phyloP scores from a whole-genome alignment of 192 early-diverging fungal genomes.

The Coemansia umbellata region DNA sequence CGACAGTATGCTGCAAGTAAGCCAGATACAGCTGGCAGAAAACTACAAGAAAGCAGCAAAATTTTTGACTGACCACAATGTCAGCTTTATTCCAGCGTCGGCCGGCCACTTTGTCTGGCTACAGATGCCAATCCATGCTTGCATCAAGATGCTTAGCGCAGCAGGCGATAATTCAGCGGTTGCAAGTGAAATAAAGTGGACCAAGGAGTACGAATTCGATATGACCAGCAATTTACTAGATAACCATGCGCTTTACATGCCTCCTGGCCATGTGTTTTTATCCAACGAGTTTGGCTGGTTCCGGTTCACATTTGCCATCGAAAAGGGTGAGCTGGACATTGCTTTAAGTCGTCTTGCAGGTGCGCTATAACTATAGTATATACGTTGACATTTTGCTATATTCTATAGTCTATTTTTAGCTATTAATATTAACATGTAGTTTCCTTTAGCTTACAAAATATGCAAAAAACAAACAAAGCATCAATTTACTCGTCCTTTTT shows the following conservation, averaged over 20 bases:
- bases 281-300: constrained; percentile 59
- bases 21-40: constrained; percentile 55
- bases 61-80: constrained; percentile 43
- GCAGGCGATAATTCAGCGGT: constrained; percentile 4
- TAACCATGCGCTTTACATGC: constrained; percentile 62
- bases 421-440: background rate
- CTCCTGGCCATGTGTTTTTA: constrained; percentile 64
- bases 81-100: constrained; percentile 59
- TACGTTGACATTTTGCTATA: background rate
- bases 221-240: constrained; percentile 52
- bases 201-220: constrained; percentile 46
- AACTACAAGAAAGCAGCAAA: constrained; percentile 45
- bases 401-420: background rate
- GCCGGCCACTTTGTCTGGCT: constrained; percentile 75
- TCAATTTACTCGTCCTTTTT: constrained; percentile 4
- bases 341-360: constrained; percentile 51
- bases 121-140: constrained; percentile 16
- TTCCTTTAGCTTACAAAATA: background rate
- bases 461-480: background rate
- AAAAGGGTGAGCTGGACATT: constrained; percentile 41
- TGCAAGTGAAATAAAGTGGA: constrained; percentile 14
- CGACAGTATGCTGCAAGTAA: constrained; percentile 57
- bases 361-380: background rate
- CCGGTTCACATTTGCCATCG: constrained; percentile 60
- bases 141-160: constrained; percentile 46